Conservation (phyloP, 441 rosid species). For the Capsella rubella region DNA sequence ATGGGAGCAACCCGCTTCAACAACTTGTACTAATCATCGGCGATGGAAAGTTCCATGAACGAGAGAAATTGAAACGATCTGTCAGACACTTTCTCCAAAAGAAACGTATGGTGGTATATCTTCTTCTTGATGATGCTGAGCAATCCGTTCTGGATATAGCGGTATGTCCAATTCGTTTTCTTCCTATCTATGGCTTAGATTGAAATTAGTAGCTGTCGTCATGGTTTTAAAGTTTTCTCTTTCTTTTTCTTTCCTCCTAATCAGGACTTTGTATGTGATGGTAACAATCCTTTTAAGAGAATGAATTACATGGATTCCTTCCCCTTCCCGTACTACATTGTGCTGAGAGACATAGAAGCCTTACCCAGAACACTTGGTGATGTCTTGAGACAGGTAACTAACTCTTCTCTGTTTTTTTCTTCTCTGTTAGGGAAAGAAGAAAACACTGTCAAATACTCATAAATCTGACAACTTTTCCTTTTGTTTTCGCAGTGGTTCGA, state of each 20-base stretch:
- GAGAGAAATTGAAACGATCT: constrained; percentile 73
- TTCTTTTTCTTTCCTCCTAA: background rate
- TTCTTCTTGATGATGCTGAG: constrained; percentile 76
- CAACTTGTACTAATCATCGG: constrained; percentile 96
- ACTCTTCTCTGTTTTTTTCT: background rate
- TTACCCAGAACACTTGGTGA: constrained; percentile 93
- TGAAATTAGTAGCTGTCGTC: background rate
- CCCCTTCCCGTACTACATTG: constrained; percentile 90
- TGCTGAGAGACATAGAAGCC: constrained; percentile 81
- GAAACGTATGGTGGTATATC: constrained; percentile 96
- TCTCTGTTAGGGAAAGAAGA: background rate
- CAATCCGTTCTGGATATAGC: constrained; percentile 74
- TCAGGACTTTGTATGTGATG: constrained; percentile 62
- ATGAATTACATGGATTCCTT: constrained; percentile 79
- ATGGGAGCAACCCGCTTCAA: constrained; percentile 92
- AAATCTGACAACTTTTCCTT: background rate
- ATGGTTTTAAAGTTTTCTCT: background rate
- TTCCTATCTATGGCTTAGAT: background rate
- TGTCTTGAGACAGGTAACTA: constrained; percentile 91
- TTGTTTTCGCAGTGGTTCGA: constrained; percentile 87
- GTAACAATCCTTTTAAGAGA: constrained; percentile 48
- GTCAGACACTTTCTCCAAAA: constrained; percentile 79
- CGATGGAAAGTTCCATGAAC: constrained; percentile 94
- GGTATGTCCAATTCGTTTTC: constrained; percentile 51
- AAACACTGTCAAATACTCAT: background rate